These are phyloP conservation scores for Sarcomyxa edulis DNA, from an alignment of 768 basidiomycete species.

Conservation along the genomic window DNA sequence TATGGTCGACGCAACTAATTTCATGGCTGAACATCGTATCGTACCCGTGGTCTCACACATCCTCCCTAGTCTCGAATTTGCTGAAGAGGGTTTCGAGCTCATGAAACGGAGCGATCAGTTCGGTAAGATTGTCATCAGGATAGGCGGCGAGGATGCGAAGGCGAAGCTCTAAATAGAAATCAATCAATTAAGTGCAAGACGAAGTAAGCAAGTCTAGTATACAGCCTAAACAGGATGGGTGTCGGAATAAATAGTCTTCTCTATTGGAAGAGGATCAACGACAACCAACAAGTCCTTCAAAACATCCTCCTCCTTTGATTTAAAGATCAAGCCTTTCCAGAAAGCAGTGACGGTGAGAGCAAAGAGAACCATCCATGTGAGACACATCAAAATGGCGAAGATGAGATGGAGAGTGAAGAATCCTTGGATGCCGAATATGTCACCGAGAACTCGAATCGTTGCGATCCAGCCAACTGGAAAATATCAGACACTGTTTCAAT, in stretches of 20 bases:
- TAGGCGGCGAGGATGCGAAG: too few relatives aligned
- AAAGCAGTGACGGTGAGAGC: conserved; percentile 35
- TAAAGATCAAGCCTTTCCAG: conserved; percentile 37
- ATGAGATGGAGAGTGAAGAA: conserved; percentile 33
- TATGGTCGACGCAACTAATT: conserved; percentile 64
- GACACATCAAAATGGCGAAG: conserved; percentile 33
- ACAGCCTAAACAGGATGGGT: too few relatives aligned
- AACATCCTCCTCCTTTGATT: conserved; percentile 35
- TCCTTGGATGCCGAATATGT: conserved; percentile 33
- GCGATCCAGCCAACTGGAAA: conserved; percentile 41
- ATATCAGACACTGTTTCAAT: too few relatives aligned
- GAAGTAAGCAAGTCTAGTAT: too few relatives aligned
- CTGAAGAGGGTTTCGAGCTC: conserved; percentile 67
- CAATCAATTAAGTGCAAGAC: too few relatives aligned
- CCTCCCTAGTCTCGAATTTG: conserved; percentile 56
- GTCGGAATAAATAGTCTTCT: too few relatives aligned
- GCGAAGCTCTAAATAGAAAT: too few relatives aligned
- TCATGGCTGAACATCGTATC: conserved; percentile 62
- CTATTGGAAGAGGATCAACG: too few relatives aligned
- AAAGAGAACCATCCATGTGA: conserved; percentile 36
- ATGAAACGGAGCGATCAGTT: conserved; percentile 64
- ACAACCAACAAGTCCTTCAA: too few relatives aligned
- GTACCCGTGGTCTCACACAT: conserved; percentile 67
- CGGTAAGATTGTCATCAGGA: conserved; percentile 67
- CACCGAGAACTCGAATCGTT: conserved; percentile 33